Evolutionary conservation across 2,329 filamentous ascomycete genomes (phyloP).

Genomic region (Clonostachys solani): DNA sequence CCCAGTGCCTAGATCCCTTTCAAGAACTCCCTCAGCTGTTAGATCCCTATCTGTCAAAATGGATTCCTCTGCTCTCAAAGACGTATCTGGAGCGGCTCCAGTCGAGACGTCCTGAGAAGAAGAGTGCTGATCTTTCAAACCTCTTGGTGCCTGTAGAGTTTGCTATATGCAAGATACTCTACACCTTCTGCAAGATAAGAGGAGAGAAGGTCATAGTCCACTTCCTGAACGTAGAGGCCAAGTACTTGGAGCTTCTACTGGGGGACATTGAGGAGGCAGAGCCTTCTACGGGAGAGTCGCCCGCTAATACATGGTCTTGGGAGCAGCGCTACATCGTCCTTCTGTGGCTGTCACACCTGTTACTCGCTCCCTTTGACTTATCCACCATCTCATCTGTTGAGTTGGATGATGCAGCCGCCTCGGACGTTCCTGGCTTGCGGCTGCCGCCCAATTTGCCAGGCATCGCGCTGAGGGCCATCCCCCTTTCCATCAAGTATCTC

Average conservation of each 20-base stretch:
- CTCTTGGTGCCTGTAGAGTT: slow-evolving; percentile 54
- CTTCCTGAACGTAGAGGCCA: slow-evolving; percentile 87
- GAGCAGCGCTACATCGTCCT: slow-evolving; percentile 85
- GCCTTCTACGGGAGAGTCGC: slow-evolving; percentile 6
- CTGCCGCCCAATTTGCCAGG: slow-evolving; percentile 61
- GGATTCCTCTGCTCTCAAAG: slow-evolving; percentile 71
- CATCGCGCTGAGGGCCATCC: slow-evolving; percentile 66
- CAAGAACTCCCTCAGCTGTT: slow-evolving; percentile 94
- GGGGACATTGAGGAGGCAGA: slow-evolving; percentile 64
- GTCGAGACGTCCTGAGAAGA: background rate
- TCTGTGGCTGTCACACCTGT: slow-evolving; percentile 80
- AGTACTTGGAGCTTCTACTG: slow-evolving; percentile 76
- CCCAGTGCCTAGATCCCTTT: slow-evolving; percentile 73
- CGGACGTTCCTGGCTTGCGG: slow-evolving; percentile 39
- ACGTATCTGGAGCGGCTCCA: slow-evolving; percentile 69
- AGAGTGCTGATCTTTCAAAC: slow-evolving; percentile 15
- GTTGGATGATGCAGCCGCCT: slow-evolving; percentile 37
- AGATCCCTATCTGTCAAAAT: slow-evolving; percentile 73
- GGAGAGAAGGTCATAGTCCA: slow-evolving; percentile 89
- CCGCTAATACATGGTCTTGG: slow-evolving; percentile 57
- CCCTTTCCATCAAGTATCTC: slow-evolving; percentile 68
- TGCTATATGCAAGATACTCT: slow-evolving; percentile 76
- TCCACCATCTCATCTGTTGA: slow-evolving; percentile 71
- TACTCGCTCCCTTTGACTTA: slow-evolving; percentile 87
- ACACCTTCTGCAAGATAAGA: slow-evolving; percentile 90